Evolutionary conservation across 805 yeast species (phyloP).

Genomic region (Ogataea ganodermae): DNA sequence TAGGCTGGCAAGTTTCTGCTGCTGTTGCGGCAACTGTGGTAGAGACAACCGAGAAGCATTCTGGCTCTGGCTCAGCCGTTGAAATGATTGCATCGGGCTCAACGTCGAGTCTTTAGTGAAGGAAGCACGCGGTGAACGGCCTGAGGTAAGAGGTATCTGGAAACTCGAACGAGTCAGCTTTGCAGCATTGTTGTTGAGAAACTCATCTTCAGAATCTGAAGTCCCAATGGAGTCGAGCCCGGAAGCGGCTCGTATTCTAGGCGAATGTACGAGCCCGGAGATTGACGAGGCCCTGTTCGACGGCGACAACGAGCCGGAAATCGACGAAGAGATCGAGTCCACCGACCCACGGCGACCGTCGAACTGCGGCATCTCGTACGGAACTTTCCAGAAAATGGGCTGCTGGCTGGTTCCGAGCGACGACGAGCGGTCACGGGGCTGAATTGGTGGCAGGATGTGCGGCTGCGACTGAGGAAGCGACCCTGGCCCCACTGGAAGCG

Average conservation of each 20-base stretch:
- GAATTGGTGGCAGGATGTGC: constrained; percentile 26
- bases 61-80: constrained; percentile 28
- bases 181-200: constrained; percentile 25
- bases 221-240: constrained; percentile 29
- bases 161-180: constrained; percentile 26
- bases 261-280: constrained; percentile 15
- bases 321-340: constrained; percentile 51
- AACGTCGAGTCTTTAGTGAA: constrained; percentile 25
- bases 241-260: constrained; percentile 21
- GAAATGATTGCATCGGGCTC: constrained; percentile 29
- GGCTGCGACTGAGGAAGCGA: constrained; percentile 5
- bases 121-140: constrained; percentile 23
- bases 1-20: constrained; percentile 24
- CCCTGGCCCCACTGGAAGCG: not conserved
- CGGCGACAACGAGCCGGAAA: constrained; percentile 38
- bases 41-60: constrained; percentile 20
- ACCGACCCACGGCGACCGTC: constrained; percentile 42
- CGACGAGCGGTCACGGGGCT: constrained; percentile 24
- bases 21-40: constrained; percentile 16
- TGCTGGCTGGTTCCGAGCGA: constrained; percentile 21
- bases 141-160: constrained; percentile 26
- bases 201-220: constrained; percentile 39
- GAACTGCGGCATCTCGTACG: constrained; percentile 52
- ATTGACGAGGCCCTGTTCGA: constrained; percentile 25
- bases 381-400: constrained; percentile 58